Conservation (phyloP, 805 yeast genomes). For the Kockiozyma suomiensis region DNA sequence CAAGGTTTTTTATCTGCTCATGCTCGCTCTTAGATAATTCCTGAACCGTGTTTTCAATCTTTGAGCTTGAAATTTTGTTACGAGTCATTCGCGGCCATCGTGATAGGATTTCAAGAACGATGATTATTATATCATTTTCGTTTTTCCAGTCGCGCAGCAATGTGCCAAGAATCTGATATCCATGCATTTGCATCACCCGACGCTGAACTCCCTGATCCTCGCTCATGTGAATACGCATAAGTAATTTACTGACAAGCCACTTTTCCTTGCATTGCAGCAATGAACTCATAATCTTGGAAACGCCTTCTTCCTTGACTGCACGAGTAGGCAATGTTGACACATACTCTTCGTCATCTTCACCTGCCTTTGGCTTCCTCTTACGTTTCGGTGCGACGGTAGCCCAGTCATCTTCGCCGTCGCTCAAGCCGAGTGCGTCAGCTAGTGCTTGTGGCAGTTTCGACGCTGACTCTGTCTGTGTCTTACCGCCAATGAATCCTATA, state of each 20-base stretch:
- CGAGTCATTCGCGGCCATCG: conserved; percentile 74
- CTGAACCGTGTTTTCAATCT: conserved; percentile 65
- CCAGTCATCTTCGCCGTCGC: conserved; percentile 63
- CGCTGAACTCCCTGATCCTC: conserved; percentile 54
- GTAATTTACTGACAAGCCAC: conserved; percentile 62
- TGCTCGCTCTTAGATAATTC: conserved; percentile 44
- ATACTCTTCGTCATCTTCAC: conserved; percentile 56
- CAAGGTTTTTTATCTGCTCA: conserved; percentile 44
- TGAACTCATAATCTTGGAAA: conserved; percentile 77
- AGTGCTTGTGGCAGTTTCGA: conserved; percentile 77
- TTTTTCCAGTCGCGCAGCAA: conserved; percentile 50
- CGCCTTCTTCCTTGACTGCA: conserved; percentile 59
- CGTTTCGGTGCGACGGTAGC: conserved; percentile 52
- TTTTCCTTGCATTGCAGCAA: conserved; percentile 74
- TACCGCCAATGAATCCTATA: conserved; percentile 92
- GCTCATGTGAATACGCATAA: conserved; percentile 65
- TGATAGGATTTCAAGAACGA: conserved; percentile 59
- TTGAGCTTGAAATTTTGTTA: conserved; percentile 73
- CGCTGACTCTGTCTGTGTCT: conserved; percentile 92
- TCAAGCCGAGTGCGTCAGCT: conserved; percentile 83
- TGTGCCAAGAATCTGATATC: conserved; percentile 75
- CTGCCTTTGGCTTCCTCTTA: conserved; percentile 51
- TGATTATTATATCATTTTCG: conserved; percentile 49
- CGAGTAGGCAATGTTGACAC: conserved; percentile 59
- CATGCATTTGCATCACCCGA: conserved; percentile 76